Evolutionary conservation across 176 grass and related monocot species (phyloP).

Genomic region (barley (Hordeum vulgare)): MorexV3_pseudomolecules_assembly NC_058518.1:288024089-288024588

Average conservation of each 20-base stretch:
- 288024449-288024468: constrained; percentile 15
- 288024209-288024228: constrained; percentile 11
- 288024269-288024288: constrained; percentile 7
- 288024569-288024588: background rate
- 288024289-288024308: too few relatives aligned
- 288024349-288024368: constrained; percentile 69
- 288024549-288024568: background rate
- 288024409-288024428: background rate
- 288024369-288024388: constrained; percentile 72
- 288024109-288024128: background rate
- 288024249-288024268: background rate
- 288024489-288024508: constrained; percentile 6
- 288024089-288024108: constrained; percentile 42
- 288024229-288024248: constrained; percentile 19
- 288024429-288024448: background rate
- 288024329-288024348: background rate
- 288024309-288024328: constrained; percentile 16
- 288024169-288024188: constrained; percentile 12
- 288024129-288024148: constrained; percentile 25
- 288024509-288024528: background rate
- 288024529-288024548: background rate
- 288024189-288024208: constrained; percentile 9
- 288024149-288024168: constrained; percentile 5
- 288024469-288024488: background rate
- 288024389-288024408: constrained; percentile 18